These are phyloP conservation scores for Fusarium anguioides DNA, from an alignment of 2,329 filamentous ascomycete genomes.

Conservation along the genomic window DNA sequence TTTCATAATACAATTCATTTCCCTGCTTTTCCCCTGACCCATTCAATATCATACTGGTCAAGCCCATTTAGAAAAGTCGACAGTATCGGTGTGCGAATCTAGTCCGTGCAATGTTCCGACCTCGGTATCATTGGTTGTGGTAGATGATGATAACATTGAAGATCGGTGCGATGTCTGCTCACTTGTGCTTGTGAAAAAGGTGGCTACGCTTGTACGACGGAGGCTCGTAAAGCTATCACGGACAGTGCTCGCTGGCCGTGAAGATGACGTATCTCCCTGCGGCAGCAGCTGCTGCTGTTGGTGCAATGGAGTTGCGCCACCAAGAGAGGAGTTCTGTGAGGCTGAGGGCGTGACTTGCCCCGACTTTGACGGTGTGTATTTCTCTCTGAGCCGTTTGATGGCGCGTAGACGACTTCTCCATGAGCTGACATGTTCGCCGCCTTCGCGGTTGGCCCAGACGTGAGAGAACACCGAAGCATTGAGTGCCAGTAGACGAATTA, in stretches of 20 bases:
- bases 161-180: constrained; percentile 69
- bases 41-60: constrained; percentile 30
- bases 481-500: constrained; percentile 88
- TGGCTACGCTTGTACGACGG: constrained; percentile 72
- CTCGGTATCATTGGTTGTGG: constrained; percentile 67
- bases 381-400: constrained; percentile 84
- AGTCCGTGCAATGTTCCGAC: constrained; percentile 48
- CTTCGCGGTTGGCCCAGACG: constrained; percentile 84
- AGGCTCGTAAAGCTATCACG: constrained; percentile 71
- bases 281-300: constrained; percentile 38
- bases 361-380: constrained; percentile 62
- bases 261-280: constrained; percentile 39
- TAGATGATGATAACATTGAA: constrained; percentile 65
- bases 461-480: constrained; percentile 94
- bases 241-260: constrained; percentile 61
- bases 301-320: constrained; percentile 40
- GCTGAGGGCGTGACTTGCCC: constrained; percentile 43
- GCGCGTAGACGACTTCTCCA: constrained; percentile 90
- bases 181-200: constrained; percentile 69
- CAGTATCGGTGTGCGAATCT: constrained; percentile 51
- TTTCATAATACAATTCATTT: constrained; percentile 29
- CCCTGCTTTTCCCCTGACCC: neutral
- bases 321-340: constrained; percentile 47
- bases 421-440: constrained; percentile 85
- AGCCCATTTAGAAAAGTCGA: constrained; percentile 56